Evolutionary conservation across 371 early-diverging fungal species (phyloP).

Genomic region (Mucor saturninus): DNA sequence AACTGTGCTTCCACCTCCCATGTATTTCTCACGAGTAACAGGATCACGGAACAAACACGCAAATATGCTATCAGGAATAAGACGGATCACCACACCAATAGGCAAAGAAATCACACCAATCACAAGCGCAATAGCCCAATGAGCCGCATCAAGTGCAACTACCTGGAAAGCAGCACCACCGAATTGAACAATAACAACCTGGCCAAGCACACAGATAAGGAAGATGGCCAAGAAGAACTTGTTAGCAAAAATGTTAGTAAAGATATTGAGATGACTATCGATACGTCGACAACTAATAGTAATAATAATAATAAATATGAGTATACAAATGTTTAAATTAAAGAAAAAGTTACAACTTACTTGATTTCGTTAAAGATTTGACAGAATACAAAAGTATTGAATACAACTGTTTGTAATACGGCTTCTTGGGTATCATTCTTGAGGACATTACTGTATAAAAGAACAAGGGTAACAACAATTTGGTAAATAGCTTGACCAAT

Average conservation of each 20-base stretch:
- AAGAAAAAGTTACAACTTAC: not conserved
- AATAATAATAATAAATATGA: conserved; percentile 5
- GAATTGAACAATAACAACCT: conserved; percentile 60
- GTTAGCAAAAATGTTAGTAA: conserved; percentile 54
- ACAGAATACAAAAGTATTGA: conserved; percentile 81
- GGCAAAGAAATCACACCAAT: conserved; percentile 70
- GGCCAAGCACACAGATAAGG: conserved; percentile 53
- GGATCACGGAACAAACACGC: conserved; percentile 30
- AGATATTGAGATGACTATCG: conserved; percentile 62
- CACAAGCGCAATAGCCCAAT: conserved; percentile 71
- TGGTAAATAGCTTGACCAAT: conserved; percentile 63
- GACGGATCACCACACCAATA: conserved; percentile 69
- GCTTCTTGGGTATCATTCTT: conserved; percentile 29
- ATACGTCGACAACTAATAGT: conserved; percentile 56
- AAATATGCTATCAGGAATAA: conserved; percentile 58
- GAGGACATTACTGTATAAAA: conserved; percentile 50
- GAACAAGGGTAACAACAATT: conserved; percentile 51
- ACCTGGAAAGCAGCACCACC: conserved; percentile 63
- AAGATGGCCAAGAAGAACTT: conserved; percentile 60
- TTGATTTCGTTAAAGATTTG: conserved; percentile 82
- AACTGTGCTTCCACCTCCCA: conserved; percentile 17
- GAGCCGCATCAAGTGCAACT: conserved; percentile 41
- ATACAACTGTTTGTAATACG: conserved; percentile 65
- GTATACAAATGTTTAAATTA: not conserved
- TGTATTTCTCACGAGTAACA: conserved; percentile 29